phyloP scores from a whole-genome alignment of 257 asterid species.

The Ajuga chamaepitys region DNA sequence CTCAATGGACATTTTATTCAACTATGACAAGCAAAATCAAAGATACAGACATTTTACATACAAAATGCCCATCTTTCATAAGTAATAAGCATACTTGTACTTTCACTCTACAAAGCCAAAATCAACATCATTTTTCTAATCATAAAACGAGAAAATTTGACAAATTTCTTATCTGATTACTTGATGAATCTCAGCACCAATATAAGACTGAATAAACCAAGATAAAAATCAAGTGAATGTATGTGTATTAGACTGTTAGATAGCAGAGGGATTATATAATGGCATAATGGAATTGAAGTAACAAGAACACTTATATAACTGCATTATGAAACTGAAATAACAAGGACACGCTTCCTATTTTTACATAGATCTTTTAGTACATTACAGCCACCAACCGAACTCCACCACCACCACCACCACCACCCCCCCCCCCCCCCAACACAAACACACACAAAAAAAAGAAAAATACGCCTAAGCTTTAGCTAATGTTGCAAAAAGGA shows the following conservation, averaged over 20 bases:
- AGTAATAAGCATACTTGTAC: background rate
- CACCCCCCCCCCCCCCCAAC: background rate
- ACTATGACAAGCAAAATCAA: background rate
- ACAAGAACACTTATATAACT: too few relatives aligned
- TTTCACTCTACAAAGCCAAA: background rate
- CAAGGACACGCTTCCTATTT: background rate
- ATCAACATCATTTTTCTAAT: background rate
- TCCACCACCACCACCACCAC: too few relatives aligned
- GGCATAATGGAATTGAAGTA: too few relatives aligned
- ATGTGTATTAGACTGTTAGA: background rate
- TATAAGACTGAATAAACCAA: background rate
- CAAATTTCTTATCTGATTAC: background rate
- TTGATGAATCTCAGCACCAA: background rate
- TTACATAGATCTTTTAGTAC: background rate
- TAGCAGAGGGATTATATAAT: background rate
- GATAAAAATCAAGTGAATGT: background rate
- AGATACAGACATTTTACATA: background rate
- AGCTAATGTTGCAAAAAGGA: background rate
- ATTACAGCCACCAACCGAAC: too few relatives aligned
- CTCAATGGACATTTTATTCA: background rate
- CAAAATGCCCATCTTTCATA: background rate
- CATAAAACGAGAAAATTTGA: background rate
- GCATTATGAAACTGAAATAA: background rate
- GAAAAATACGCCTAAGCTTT: background rate
- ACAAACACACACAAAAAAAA: too few relatives aligned